Percentiles rank a stretch among this genome's conserved stretches.
These are phyloP conservation scores for Mortierella sp. DNA, from an alignment of 371 early-diverging fungal species.

Conservation along the genomic window DNA sequence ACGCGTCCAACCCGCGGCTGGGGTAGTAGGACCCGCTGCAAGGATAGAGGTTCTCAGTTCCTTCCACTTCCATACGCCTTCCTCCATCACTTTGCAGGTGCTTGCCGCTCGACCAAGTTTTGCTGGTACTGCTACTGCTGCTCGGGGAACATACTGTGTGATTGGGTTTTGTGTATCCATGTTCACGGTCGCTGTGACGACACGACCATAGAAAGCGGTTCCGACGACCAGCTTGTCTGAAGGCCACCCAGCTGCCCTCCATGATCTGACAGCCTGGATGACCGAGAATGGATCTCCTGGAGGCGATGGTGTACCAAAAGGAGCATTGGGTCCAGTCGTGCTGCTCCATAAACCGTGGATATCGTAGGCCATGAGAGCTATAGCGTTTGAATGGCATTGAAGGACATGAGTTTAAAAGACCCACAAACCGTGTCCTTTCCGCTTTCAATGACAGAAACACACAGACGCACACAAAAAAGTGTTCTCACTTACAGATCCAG, in stretches of 20 bases:
- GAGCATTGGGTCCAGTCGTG: slow-evolving; percentile 77
- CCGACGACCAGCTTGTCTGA: slow-evolving; percentile 73
- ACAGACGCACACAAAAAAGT: no score
- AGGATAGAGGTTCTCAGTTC: slow-evolving; percentile 68
- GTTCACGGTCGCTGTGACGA: slow-evolving; percentile 63
- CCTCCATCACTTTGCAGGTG: slow-evolving; percentile 58
- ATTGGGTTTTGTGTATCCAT: slow-evolving; percentile 57
- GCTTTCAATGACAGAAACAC: no score
- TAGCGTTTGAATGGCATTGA: neutral
- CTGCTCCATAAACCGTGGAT: slow-evolving; percentile 73
- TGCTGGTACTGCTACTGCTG: slow-evolving; percentile 60
- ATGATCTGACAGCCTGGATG: slow-evolving; percentile 63
- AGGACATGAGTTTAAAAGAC: no score
- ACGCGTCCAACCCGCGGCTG: slow-evolving; percentile 62
- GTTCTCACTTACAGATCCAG: slow-evolving; percentile 60
- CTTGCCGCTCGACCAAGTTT: slow-evolving; percentile 59
- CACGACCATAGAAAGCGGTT: slow-evolving; percentile 78
- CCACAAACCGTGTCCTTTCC: no score
- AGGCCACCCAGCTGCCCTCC: slow-evolving; percentile 72
- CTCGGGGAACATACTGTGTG: slow-evolving; percentile 56
- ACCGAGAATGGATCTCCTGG: slow-evolving; percentile 61
- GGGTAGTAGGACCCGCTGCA: slow-evolving; percentile 50
- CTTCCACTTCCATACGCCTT: slow-evolving; percentile 71
- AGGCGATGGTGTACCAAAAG: slow-evolving; percentile 55
- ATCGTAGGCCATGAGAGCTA: slow-evolving; percentile 60